Conservation (phyloP, 805 yeast species). For the Cyberlindnera maclurae region DNA sequence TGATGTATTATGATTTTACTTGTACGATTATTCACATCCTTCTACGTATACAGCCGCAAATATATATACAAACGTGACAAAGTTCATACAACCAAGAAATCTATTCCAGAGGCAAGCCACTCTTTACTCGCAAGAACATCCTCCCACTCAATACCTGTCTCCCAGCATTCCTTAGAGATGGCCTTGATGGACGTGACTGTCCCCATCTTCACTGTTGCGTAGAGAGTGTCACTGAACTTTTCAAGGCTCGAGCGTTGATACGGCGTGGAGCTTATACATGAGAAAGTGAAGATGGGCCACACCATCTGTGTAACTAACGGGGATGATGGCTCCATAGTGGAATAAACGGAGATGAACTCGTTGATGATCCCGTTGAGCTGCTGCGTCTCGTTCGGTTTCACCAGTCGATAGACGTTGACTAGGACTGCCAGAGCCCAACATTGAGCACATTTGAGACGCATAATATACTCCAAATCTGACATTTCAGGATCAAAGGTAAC, state of each 20-base stretch:
- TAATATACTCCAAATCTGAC: slow-evolving; percentile 31
- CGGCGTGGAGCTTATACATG: slow-evolving; percentile 33
- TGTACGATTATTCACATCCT: slow-evolving; percentile 6
- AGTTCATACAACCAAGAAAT: slow-evolving; percentile 30
- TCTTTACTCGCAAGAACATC: slow-evolving; percentile 34
- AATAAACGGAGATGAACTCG: slow-evolving; percentile 43
- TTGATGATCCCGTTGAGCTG: slow-evolving; percentile 28
- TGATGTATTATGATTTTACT: slow-evolving; percentile 4
- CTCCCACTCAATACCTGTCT: slow-evolving; percentile 35
- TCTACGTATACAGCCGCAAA: not conserved
- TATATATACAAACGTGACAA: not conserved
- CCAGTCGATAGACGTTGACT: slow-evolving; percentile 27
- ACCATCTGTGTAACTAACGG: slow-evolving; percentile 56
- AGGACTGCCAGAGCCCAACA: slow-evolving; percentile 44
- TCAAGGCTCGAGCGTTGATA: slow-evolving; percentile 27
- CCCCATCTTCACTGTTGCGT: slow-evolving; percentile 47
- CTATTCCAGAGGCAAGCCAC: slow-evolving; percentile 46
- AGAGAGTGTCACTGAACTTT: slow-evolving; percentile 34
- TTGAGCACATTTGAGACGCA: slow-evolving; percentile 44
- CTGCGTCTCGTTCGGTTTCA: slow-evolving; percentile 25
- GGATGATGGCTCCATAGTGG: slow-evolving; percentile 36
- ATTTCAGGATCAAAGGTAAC: slow-evolving; percentile 24
- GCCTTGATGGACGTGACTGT: slow-evolving; percentile 37
- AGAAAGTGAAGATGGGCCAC: slow-evolving; percentile 51
- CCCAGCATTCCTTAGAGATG: slow-evolving; percentile 41